phyloP scores from a whole-genome alignment of 345 rosid genomes.

The Acer campestre region DNA sequence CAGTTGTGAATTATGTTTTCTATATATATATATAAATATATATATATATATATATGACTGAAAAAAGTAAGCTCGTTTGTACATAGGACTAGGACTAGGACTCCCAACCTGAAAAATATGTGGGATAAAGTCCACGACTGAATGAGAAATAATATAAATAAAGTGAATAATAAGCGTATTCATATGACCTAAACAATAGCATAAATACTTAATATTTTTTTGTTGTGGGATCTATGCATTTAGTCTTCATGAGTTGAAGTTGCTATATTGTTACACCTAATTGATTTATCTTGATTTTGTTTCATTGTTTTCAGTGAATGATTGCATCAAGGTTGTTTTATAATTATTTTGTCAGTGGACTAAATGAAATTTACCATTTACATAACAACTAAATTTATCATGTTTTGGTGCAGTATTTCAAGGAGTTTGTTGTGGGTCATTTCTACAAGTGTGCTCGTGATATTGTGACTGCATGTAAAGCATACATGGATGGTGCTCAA shows the following conservation, averaged over 20 bases:
- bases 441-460: slow-evolving; percentile 63
- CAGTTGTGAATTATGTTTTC: background rate
- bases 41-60: slow-evolving; percentile 2
- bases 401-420: slow-evolving; percentile 65
- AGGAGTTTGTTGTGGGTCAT: slow-evolving; percentile 73
- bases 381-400: background rate
- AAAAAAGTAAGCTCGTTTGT: background rate
- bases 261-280: background rate
- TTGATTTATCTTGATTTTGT: background rate
- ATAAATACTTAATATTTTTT: background rate
- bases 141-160: background rate
- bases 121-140: background rate
- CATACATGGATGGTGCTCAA: slow-evolving; percentile 69
- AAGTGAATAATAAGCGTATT: background rate
- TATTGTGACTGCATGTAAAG: slow-evolving; percentile 72
- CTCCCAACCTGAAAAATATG: background rate
- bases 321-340: background rate
- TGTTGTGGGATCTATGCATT: background rate
- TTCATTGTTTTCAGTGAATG: background rate
- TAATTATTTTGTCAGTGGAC: background rate
- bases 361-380: background rate
- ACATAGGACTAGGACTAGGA: background rate
- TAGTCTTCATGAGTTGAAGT: background rate
- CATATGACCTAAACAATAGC: background rate
- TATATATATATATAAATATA: background rate